Base-by-base conservation (phyloP, 306 rosid genomes). In the Luffa aegyptiaca region DNA sequence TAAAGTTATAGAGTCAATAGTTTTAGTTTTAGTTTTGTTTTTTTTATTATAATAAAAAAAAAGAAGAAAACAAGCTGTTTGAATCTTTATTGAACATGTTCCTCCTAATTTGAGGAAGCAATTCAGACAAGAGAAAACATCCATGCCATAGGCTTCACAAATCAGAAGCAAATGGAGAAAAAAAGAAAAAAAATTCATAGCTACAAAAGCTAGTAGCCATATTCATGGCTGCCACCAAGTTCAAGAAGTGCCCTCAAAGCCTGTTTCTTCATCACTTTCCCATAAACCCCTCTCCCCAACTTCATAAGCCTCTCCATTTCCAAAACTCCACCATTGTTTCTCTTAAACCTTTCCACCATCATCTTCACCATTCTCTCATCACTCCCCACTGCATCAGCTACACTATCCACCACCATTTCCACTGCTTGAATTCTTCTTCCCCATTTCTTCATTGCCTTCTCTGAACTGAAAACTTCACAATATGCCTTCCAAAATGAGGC, bases 401-500 rank as follows among this genome's bases (percentile, higher is more conserved):
- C 57, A 49, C 96, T 90, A 44, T 91, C 89, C 71, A 85, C 86
- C 82, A 82, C 93, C 0, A 61, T 78, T 10, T 88, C 91, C 71
- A 66, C 17, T 0, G 87, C 84, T 0, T 91, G 97, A 82, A 92
- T 87, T 66, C 88, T 69, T 66, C 93, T 85, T n/a, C 93, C 93
- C 98, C 97, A 92, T 69, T 88, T 88, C 81, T 85, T 88, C 88
- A 88, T 82, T 3, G 66, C 66, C 83, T 88, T 92, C 33, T 92
- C 97, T 0, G 91, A 85, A 62, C 90, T 70, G 36, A 88, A 90
- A 62, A 79, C 79, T 80, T 89, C 85, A 1, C 72, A 84, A 71
- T 85, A 92, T 3, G 90, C 89, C 52, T 55, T 70, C 98, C 97
- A 95, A 84, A 82, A 88, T 18, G 93, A 90, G 8, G 97, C 96